Percentiles rank a stretch among this genome's conserved stretches.
phyloP scores from a whole-genome alignment of 163 green algal species.

The Chlorella variabilis region DNA sequence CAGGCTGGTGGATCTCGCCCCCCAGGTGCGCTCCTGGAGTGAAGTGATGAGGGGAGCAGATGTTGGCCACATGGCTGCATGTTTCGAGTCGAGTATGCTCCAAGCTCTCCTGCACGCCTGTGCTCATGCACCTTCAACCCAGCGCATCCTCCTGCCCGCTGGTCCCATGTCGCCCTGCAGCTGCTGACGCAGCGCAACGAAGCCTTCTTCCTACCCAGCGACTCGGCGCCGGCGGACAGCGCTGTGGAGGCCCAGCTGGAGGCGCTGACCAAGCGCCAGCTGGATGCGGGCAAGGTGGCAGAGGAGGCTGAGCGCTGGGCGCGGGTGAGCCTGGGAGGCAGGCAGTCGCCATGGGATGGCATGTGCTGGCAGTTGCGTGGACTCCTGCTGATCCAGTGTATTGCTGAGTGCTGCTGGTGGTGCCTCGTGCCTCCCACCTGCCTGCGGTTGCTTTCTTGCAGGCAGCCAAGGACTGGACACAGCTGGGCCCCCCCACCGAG shows the following conservation, averaged over 20 bases:
- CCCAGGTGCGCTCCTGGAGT: background rate
- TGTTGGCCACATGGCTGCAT: too few species aligned
- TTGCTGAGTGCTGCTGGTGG: background rate
- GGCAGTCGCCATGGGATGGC: background rate
- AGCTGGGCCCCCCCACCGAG: constrained; percentile 23
- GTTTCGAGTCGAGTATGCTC: too few species aligned
- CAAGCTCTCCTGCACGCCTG: too few species aligned
- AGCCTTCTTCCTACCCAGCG: constrained; percentile 23
- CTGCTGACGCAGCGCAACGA: constrained; percentile 17
- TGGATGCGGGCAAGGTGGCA: constrained; percentile 16
- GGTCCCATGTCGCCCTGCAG: background rate
- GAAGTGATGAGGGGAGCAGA: too few species aligned
- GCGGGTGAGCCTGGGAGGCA: background rate
- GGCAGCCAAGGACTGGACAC: constrained; percentile 7
- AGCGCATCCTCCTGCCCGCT: too few species aligned
- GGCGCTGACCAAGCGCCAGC: background rate
- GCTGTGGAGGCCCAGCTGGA: constrained; percentile 14
- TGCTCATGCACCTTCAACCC: too few species aligned
- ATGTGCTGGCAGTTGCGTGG: background rate
- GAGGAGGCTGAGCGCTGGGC: constrained; percentile 23
- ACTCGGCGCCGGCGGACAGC: background rate
- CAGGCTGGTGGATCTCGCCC: background rate
- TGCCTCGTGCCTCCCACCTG: too few species aligned
- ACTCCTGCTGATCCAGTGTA: too few species aligned
- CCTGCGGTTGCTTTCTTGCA: background rate